Percentiles rank a stretch among this genome's conserved stretches.
These are phyloP conservation scores for Flammula alnicola DNA, from an alignment of 1,284 basidiomycete species.

Conservation along the genomic window DNA sequence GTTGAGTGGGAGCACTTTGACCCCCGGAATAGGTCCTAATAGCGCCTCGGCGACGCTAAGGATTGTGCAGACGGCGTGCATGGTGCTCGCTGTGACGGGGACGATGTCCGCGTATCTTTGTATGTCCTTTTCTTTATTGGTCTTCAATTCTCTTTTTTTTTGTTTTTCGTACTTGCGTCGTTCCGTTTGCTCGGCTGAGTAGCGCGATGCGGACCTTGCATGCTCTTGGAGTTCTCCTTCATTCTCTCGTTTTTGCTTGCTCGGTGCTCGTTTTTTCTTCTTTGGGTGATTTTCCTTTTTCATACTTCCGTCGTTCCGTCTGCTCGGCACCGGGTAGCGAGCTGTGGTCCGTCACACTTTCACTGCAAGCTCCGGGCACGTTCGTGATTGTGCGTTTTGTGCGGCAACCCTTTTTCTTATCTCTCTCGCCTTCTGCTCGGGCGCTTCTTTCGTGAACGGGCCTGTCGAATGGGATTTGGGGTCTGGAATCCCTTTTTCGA, in stretches of 20 bases:
- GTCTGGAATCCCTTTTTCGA: no score
- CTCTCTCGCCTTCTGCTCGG: no score
- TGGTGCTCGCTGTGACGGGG: constrained; percentile 21
- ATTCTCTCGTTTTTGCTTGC: background rate
- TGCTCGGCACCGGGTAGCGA: no score
- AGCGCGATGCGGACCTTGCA: no score
- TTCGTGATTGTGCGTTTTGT: no score
- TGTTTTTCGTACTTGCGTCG: background rate
- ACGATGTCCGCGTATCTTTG: constrained; percentile 28
- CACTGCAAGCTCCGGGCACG: no score
- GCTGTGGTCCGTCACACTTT: no score
- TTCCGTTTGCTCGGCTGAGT: no score
- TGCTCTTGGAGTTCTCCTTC: background rate
- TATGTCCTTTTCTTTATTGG: constrained; percentile 17
- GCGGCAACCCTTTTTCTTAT: no score
- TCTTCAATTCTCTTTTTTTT: constrained; percentile 8
- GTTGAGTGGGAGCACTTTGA: background rate
- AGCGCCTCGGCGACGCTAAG: constrained; percentile 9
- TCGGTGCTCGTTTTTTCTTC: background rate
- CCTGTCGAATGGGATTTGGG: no score
- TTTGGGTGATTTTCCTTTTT: background rate
- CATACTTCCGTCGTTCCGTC: background rate
- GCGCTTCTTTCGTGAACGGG: no score
- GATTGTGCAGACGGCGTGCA: constrained; percentile 20
- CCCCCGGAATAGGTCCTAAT: background rate